Base-by-base conservation (phyloP, 176 grass and related monocot genomes). In the Bothriochloa decipiens region DNA sequence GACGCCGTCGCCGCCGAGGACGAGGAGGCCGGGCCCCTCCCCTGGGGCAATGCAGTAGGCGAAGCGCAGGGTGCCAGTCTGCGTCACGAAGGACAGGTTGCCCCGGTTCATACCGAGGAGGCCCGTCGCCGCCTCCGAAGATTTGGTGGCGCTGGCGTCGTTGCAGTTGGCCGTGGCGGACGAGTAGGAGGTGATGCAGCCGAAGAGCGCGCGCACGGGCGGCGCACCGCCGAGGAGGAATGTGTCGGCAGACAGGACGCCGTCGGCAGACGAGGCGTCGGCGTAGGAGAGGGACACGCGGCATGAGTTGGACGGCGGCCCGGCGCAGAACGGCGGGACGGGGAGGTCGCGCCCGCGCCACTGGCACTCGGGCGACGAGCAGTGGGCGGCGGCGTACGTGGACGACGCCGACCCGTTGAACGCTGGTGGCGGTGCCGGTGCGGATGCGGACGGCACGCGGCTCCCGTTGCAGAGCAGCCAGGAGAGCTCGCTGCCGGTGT, bases 401-500 rank as follows among this genome's bases (percentile, higher is more conserved):
- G 25, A 86, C 27, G 94, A 97, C 11, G 62, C 61, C 23, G 58
- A 20, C 28, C 81, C 58, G 7, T 92, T 82, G 85, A 97, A 97
- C 18, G 63, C 26, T 25, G 76, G 7, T 15, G 76, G 11, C 42
- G 42, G 11, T 61, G 57, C 7, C 20, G 20, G 2, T 22, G 52
- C 55, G 33, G 49, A 18, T 0, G 46, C 17, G 29, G 50, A n/a
- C 12, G 26, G 37, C 37, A 7, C 11, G 37, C 40, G 9, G 71
- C 13, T 91, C 73, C 70, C 57, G 68, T 92, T 94, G 89, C 94
- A 97, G 71, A 90, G 89, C 25, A 94, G 80, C 94, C 91, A 97
- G n/a, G 89, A 94, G 60, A 97, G 85, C 89, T 97, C 92, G 83
- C 92, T 97, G 74, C 94, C 92, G 47, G 92, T 97, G 87, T 97